phyloP scores from a whole-genome alignment of 352 stramenopile genomes.

The Globisporangium canariense region DNA sequence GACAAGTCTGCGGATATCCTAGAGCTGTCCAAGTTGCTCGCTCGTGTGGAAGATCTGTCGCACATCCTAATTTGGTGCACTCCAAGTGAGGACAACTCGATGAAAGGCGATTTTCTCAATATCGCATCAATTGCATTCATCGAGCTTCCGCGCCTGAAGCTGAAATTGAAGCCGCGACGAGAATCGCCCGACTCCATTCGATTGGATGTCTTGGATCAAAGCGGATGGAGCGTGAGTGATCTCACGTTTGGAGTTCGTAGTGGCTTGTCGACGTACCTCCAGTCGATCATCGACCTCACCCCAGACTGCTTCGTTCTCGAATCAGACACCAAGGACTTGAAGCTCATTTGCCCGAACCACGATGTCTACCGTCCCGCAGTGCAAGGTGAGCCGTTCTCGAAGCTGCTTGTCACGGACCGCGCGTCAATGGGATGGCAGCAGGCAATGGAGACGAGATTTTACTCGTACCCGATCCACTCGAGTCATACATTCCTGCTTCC shows the following conservation, averaged over 20 bases:
- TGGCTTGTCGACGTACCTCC: slow-evolving; percentile 46
- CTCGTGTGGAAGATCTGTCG: slow-evolving; percentile 94
- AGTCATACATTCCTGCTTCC: slow-evolving; percentile 94
- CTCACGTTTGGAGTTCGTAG: slow-evolving; percentile 36
- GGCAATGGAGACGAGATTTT: slow-evolving; percentile 92
- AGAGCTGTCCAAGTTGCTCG: slow-evolving; percentile 88
- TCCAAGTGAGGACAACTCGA: background rate
- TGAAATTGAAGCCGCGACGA: slow-evolving; percentile 90
- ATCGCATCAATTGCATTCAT: slow-evolving; percentile 90
- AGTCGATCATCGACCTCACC: slow-evolving; percentile 41
- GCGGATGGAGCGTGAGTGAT: slow-evolving; percentile 81
- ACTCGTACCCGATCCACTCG: slow-evolving; percentile 98
- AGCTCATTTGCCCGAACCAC: slow-evolving; percentile 78
- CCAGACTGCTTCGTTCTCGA: slow-evolving; percentile 71
- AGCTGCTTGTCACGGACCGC: slow-evolving; percentile 73
- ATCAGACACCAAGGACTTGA: slow-evolving; percentile 75
- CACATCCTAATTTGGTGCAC: slow-evolving; percentile 96
- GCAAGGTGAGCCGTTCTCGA: slow-evolving; percentile 75
- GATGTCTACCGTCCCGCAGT: slow-evolving; percentile 80
- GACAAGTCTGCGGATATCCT: slow-evolving; percentile 33
- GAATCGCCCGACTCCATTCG: slow-evolving; percentile 43
- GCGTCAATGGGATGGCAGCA: slow-evolving; percentile 81
- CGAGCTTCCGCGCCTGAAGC: slow-evolving; percentile 96
- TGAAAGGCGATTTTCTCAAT: background rate
- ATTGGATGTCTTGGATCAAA: slow-evolving; percentile 77